Evolutionary conservation across 1,284 basidiomycete genomes (phyloP).

Genomic region (Ganoderma resinaceum): DNA sequence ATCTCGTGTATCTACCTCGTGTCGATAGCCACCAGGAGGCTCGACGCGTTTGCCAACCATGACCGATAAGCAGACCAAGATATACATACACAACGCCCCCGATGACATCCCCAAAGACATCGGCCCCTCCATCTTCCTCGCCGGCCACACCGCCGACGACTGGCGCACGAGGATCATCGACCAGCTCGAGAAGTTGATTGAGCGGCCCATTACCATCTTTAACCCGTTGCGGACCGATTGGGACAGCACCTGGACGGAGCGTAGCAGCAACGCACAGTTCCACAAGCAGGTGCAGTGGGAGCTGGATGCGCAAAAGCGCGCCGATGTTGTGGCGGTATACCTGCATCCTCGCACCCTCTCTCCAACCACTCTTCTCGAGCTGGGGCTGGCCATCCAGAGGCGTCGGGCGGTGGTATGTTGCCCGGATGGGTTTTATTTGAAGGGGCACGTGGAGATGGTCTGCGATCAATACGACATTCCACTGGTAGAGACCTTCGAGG

Average conservation of each 20-base stretch:
- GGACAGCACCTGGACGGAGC: conserved; percentile 6
- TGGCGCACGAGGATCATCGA: not conserved
- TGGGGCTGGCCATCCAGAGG: not conserved
- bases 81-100: conserved; percentile 4
- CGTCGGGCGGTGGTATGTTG: conserved; percentile 7
- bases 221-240: conserved; percentile 8
- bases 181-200: not conserved
- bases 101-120: not conserved
- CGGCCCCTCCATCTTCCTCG: conserved; percentile 12
- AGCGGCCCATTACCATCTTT: conserved; percentile 6
- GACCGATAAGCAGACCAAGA: not conserved
- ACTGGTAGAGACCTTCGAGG: conserved; percentile 2
- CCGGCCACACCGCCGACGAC: not conserved
- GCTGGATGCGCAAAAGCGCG: not conserved
- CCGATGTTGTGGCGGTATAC: conserved; percentile 10
- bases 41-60: not conserved
- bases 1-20: not conserved
- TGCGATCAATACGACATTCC: not conserved
- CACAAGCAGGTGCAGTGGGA: conserved; percentile 6
- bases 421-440: conserved; percentile 5
- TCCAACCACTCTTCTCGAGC: conserved; percentile 3
- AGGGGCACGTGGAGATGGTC: conserved; percentile 12
- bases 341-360: not conserved
- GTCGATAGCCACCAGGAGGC: not conserved
- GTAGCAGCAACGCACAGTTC: conserved; percentile 1